Evolutionary conservation across 345 rosid species (phyloP).

Genomic region (Murraya paniculata): DNA sequence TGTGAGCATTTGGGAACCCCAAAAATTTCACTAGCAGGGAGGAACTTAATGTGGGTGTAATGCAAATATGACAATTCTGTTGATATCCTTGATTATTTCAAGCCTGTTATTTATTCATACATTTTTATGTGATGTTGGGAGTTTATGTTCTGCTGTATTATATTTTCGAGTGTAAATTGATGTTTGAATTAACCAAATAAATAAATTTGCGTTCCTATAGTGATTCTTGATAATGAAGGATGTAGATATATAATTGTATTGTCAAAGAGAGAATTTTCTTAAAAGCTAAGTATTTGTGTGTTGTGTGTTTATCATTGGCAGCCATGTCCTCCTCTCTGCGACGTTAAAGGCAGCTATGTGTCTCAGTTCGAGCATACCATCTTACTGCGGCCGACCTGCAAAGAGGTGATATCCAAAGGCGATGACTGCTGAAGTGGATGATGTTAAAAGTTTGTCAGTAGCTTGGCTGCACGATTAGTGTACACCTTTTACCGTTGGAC

Average conservation of each 20-base stretch:
- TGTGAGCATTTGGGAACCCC: neutral
- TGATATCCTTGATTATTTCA: neutral
- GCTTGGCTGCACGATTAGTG: neutral
- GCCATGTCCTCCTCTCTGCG: conserved; percentile 92
- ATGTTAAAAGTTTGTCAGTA: conserved; percentile 1
- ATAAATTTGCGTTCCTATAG: neutral
- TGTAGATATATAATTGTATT: neutral
- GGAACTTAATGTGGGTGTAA: neutral
- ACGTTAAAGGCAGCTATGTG: conserved; percentile 82
- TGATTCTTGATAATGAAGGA: neutral
- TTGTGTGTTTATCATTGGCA: conserved; percentile 29
- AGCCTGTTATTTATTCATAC: neutral
- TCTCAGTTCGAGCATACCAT: conserved; percentile 95
- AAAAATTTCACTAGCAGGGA: neutral
- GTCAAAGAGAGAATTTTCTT: neutral
- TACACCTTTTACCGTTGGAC: neutral
- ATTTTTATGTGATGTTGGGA: neutral
- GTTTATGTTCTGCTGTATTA: neutral
- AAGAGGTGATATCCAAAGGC: conserved; percentile 88
- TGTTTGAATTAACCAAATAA: neutral
- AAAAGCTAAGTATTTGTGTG: neutral
- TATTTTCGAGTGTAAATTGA: neutral
- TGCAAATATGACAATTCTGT: neutral
- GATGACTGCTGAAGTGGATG: conserved; percentile 59
- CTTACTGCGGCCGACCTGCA: conserved; percentile 91